A percentile compares a stretch with the other conserved stretches of the same genome.
Conservation (phyloP, 2,329 filamentous ascomycete species). For the Pseudogymnoascus sp. region DNA sequence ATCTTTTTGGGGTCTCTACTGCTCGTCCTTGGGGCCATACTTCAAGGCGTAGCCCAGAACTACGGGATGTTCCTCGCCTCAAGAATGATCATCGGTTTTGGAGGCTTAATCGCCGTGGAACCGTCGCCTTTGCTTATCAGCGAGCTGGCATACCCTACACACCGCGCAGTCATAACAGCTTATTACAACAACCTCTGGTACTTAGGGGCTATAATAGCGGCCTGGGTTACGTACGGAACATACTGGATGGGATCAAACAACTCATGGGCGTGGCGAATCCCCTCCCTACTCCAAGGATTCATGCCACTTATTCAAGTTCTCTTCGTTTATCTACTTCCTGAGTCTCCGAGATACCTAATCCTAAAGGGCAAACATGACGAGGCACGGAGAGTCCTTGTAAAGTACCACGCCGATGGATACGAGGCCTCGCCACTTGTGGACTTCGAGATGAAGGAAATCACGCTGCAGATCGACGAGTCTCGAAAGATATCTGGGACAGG, state of each 20-base stretch:
- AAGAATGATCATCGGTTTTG: slow-evolving; percentile 30
- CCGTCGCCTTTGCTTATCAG: slow-evolving; percentile 30
- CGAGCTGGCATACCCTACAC: slow-evolving; percentile 30
- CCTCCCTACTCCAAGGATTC: slow-evolving; percentile 19
- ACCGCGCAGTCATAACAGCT: slow-evolving; percentile 29
- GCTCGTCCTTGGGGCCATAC: slow-evolving; percentile 11
- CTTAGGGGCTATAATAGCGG: slow-evolving; percentile 27
- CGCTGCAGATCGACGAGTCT: neutral
- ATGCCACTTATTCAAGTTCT: slow-evolving; percentile 7
- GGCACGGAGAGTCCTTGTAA: slow-evolving; percentile 41
- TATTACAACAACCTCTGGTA: slow-evolving; percentile 31
- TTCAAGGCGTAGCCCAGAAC: slow-evolving; percentile 6
- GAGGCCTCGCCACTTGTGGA: slow-evolving; percentile 36
- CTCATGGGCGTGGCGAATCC: slow-evolving; percentile 21
- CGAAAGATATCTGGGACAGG: neutral
- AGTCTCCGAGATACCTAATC: slow-evolving; percentile 12
- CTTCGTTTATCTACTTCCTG: slow-evolving; percentile 11
- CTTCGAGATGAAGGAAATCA: slow-evolving; percentile 40
- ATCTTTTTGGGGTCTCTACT: slow-evolving; percentile 11
- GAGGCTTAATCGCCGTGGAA: slow-evolving; percentile 27
- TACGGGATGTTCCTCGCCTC: slow-evolving; percentile 28
- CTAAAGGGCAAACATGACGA: slow-evolving; percentile 39
- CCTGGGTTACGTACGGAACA: slow-evolving; percentile 27
- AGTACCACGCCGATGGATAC: slow-evolving; percentile 44
- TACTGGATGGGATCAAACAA: slow-evolving; percentile 18